Conservation (phyloP, 495 filamentous ascomycete genomes). For the Xylaria intraflava region DNA sequence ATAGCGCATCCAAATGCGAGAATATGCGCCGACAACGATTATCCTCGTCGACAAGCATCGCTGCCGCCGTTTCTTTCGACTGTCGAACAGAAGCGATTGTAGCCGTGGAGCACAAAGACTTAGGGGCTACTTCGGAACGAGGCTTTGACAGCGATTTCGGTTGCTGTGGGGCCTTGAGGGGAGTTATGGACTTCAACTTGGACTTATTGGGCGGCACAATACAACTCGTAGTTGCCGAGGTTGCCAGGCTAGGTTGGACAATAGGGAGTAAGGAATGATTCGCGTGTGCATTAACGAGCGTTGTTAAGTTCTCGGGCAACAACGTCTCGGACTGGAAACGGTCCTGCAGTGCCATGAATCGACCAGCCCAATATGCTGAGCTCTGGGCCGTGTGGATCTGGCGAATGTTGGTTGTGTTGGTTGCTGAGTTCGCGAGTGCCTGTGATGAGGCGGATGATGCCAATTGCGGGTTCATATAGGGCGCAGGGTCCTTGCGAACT, state of each 20-base stretch:
- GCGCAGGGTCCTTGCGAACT: neutral
- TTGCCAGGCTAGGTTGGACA: constrained; percentile 17
- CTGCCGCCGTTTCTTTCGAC: neutral
- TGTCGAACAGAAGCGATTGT: neutral
- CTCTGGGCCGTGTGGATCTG: constrained; percentile 26
- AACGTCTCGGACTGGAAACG: constrained; percentile 44
- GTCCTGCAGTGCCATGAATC: constrained; percentile 49
- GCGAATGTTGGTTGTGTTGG: constrained; percentile 9
- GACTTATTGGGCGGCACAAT: constrained; percentile 17
- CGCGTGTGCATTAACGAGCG: constrained; percentile 21
- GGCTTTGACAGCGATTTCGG: neutral
- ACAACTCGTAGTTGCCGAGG: constrained; percentile 13
- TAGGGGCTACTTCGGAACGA: neutral
- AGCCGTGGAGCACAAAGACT: neutral
- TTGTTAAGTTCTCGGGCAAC: constrained; percentile 17
- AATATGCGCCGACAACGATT: constrained; percentile 43
- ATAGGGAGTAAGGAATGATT: constrained; percentile 17
- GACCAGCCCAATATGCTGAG: constrained; percentile 49
- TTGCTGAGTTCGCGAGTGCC: neutral
- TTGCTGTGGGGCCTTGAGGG: neutral
- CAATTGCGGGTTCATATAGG: constrained; percentile 2
- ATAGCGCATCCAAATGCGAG: constrained; percentile 39
- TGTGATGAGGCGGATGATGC: constrained; percentile 7
- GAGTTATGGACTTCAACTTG: constrained; percentile 8
- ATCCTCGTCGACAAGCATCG: constrained; percentile 32